Conservation (phyloP, 495 filamentous ascomycete species). For the Trichocladium uniseriatum region DNA sequence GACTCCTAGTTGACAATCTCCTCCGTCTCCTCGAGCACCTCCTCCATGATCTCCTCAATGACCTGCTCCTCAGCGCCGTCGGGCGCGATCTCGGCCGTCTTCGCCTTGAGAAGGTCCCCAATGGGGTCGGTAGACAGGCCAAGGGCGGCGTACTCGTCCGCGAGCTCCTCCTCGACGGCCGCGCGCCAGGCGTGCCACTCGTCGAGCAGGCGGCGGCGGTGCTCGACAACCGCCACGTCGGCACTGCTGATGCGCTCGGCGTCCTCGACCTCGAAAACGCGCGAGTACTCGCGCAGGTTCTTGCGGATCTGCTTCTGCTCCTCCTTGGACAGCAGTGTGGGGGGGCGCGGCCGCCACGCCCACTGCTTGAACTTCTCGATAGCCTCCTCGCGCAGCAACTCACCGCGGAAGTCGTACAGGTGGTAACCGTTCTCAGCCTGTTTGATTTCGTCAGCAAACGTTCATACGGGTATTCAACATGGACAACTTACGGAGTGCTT, state of each 20-base stretch:
- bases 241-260: conserved; percentile 82
- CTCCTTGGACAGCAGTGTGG: conserved; percentile 80
- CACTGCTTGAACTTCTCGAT: conserved; percentile 98
- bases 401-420: conserved; percentile 90
- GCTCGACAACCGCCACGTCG: conserved; percentile 86
- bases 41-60: conserved; percentile 81
- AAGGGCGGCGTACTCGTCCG: conserved; percentile 57
- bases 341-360: conserved; percentile 83
- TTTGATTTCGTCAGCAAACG: not conserved
- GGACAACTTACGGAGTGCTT: conserved; percentile 71
- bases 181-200: conserved; percentile 88
- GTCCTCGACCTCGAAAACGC: conserved; percentile 91
- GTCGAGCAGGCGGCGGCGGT: conserved; percentile 67
- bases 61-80: conserved; percentile 55
- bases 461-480: not conserved
- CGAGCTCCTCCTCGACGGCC: conserved; percentile 60
- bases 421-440: conserved; percentile 99
- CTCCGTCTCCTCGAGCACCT: conserved; percentile 89
- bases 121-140: conserved; percentile 57
- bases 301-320: conserved; percentile 97
- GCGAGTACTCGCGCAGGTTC: conserved; percentile 93
- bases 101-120: conserved; percentile 46
- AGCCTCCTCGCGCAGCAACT: conserved; percentile 79
- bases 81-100: conserved; percentile 35
- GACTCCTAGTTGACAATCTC: conserved; percentile 44